Evolutionary conservation across 306 rosid species (phyloP), one percentile per base, ranked within the genome.

Genomic region (Lathyrus sativus): DNA sequence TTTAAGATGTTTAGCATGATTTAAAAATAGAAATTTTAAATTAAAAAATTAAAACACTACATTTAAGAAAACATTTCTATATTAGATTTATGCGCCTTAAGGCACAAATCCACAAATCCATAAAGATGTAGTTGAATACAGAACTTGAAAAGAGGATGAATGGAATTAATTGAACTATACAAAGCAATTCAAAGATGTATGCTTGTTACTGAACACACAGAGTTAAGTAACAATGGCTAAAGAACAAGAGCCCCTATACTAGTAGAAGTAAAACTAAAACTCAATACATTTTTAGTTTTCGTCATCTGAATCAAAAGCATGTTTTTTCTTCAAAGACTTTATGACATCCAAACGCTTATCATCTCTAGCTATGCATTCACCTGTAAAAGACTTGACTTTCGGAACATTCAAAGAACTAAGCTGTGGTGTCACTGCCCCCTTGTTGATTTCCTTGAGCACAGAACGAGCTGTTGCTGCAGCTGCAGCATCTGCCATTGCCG

Each of bases 401-500:
- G 98, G 96, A 79, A 85, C 77, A 13, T 62, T 81, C 44, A 85
- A 19, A 73, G 87, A 71, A 41, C 85, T 65, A 2, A 90, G 77
- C 14, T 89, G 82, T 2, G 96, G 96, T 19, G 98, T 81, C 54
- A 49, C 64, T 9, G 76, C 65, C 35, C 98, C 91, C 74, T 58
- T 80, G 84, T 85, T 90, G 59, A 92, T 83, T 67, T 92, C 96
- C 83, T 74, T 83, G 18, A 90, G 95, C 78, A 92, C 96, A 51
- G 91, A 79, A 82, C 91, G 87, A 5, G 88, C 96, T 9, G 80
- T 85, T 72, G 92, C 93, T 33, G 78, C 90, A 35, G 96, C 98
- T 1, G 90, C 88, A 1, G 85, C 95, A 75, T 86, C 91, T 17
- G 95, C 95, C 78, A 85, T 81, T 65, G 98, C 98, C 12, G 95